phyloP scores from a whole-genome alignment of 2,329 filamentous ascomycete species.

The Basipetospora chlamydospora region DNA sequence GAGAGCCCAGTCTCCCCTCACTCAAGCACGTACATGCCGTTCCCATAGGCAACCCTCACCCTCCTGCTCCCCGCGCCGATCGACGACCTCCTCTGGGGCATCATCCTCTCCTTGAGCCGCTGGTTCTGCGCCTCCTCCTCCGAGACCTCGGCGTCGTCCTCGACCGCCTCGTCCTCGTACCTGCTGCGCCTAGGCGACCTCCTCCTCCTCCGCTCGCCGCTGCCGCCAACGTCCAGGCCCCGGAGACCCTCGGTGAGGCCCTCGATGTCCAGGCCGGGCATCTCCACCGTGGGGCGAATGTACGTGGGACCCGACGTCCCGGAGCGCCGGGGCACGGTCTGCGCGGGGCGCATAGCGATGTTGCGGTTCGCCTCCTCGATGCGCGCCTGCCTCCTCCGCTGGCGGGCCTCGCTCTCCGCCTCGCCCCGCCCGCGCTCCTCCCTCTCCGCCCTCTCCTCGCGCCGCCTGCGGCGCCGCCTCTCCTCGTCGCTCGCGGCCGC shows the following conservation, averaged over 20 bases:
- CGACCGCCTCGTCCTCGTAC: background rate
- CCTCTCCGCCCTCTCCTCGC: constrained; percentile 9
- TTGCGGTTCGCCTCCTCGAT: constrained; percentile 27
- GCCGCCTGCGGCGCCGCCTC: constrained; percentile 13
- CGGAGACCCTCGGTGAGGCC: background rate
- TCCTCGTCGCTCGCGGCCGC: constrained; percentile 13
- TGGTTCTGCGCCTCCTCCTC: constrained; percentile 24
- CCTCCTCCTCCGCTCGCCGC: too few species aligned
- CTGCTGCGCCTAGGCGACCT: too few species aligned
- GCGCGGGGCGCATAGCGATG: constrained; percentile 23
- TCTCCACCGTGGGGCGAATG: constrained; percentile 2
- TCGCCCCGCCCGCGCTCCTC: constrained; percentile 11
- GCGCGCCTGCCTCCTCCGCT: constrained; percentile 7
- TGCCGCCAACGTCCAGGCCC: background rate
- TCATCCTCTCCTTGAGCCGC: constrained; percentile 25
- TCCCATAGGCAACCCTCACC: constrained; percentile 21
- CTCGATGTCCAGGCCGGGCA: background rate
- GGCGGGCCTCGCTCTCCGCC: constrained; percentile 13
- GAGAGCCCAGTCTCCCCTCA: too few species aligned
- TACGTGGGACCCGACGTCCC: background rate
- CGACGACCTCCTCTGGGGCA: constrained; percentile 21
- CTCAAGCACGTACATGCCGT: constrained; percentile 25
- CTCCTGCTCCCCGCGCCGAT: constrained; percentile 22
- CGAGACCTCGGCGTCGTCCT: constrained; percentile 10
- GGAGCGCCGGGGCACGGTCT: constrained; percentile 11